Conservation (phyloP, 2,329 filamentous ascomycete genomes). For the Talaromyces sp. region DNA sequence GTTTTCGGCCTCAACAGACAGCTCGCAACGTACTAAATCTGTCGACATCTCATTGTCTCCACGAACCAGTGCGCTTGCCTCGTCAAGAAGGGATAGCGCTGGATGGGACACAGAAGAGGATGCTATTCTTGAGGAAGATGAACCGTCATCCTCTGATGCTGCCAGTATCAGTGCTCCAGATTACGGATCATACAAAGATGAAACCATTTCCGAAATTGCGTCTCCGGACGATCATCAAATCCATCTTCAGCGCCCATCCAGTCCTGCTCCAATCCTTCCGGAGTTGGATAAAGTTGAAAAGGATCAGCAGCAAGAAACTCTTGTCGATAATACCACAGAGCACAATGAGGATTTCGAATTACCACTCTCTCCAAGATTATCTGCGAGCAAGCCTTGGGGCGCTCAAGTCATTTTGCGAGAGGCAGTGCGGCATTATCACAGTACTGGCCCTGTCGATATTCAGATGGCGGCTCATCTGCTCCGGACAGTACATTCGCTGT, state of each 20-base stretch:
- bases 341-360: constrained; percentile 26
- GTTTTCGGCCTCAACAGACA: constrained; percentile 60
- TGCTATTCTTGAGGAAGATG: constrained; percentile 21
- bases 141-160: constrained; percentile 18
- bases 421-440: constrained; percentile 40
- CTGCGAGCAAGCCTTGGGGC: constrained; percentile 38
- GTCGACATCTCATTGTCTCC: constrained; percentile 50
- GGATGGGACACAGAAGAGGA: constrained; percentile 25
- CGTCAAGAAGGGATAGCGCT: constrained; percentile 22
- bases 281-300: constrained; percentile 32
- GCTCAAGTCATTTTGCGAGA: constrained; percentile 38
- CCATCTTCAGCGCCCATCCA: constrained; percentile 45
- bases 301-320: constrained; percentile 16
- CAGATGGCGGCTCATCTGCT: constrained; percentile 42
- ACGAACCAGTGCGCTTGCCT: constrained; percentile 26
- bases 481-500: constrained; percentile 39
- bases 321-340: not conserved
- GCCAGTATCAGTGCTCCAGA: constrained; percentile 18
- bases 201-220: constrained; percentile 27
- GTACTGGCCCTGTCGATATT: constrained; percentile 36
- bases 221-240: constrained; percentile 25
- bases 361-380: constrained; percentile 32
- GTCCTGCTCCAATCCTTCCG: constrained; percentile 34
- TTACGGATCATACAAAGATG: constrained; percentile 25
- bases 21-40: constrained; percentile 52